Evolutionary conservation across 371 early-diverging fungal genomes (phyloP), one percentile per base, ranked within the genome.

Genomic region (Capillidium rhysosporum): DNA sequence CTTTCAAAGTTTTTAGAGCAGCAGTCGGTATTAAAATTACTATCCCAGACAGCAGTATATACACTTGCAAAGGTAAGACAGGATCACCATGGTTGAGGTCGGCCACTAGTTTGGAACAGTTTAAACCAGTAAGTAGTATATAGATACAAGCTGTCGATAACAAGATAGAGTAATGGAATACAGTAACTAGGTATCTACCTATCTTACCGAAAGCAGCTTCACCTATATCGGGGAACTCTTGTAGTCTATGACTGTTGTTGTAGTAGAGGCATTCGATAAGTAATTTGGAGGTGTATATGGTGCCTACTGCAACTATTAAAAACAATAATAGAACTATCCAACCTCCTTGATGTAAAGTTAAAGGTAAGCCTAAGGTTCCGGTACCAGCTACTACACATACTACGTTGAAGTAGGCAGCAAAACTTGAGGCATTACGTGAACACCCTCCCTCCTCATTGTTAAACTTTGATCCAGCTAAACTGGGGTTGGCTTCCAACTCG

Each of bases 311-410:
- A 10, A 84, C 74, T 25, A 89, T 66, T 16, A 77, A 63, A n/a
- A 92, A 68, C 55, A 89, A 71, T 16, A 76, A 30, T 1, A 85
- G 52, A 51, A 82, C 82, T 16, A 81, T 61, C 92, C 92, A 92
- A 12, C 90, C 90, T 46, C 84, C 79, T 53, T 82, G 76, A 20
- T 65, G 72, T 18, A 92, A 65, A 21, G 88, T 82, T 51, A 73
- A 82, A 21, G 89, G 86, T 16, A 92, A 69, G 52, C 86, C 85
- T 5, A 89, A 68, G 10, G 86, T 77, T 24, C 92, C 92, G 10
- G 84, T 82, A 31, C 91, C 91, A 2, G 86, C 86, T 16, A 86
- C 73, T 2, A 87, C 82, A 68, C 87, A 82, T 14, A 81, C 79
- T 10, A 82, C 66, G 59, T 76, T 82, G 40, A 74, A 69, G 52